Conservation (phyloP, 768 basidiomycete species). For the Symmetrospora coprosmae region DNA sequence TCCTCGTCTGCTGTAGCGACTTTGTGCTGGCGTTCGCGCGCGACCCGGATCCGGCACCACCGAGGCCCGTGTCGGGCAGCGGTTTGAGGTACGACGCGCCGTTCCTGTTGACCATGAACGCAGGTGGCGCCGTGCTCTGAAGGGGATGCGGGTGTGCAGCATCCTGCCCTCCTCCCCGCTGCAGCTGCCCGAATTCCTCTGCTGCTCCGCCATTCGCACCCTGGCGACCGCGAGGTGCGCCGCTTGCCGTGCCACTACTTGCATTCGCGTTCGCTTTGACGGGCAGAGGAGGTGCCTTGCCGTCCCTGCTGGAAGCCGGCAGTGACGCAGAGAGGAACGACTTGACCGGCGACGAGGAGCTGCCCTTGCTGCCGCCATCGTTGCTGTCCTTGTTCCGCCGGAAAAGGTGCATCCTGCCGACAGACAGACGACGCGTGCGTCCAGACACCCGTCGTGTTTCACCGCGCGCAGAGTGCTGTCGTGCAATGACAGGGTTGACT, state of each 20-base stretch:
- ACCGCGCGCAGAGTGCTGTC: too few relatives aligned
- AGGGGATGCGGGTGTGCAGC: too few relatives aligned
- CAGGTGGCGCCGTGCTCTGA: constrained; percentile 1
- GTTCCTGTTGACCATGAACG: background rate
- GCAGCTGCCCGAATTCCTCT: background rate
- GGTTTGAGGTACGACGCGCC: background rate
- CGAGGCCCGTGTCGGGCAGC: background rate
- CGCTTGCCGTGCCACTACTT: background rate
- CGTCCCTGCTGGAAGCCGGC: constrained; percentile 6
- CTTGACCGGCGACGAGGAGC: background rate
- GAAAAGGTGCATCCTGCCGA: too few relatives aligned
- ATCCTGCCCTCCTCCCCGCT: too few relatives aligned
- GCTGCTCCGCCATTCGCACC: background rate
- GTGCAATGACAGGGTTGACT: too few relatives aligned
- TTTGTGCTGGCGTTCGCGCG: background rate
- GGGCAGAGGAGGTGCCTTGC: background rate
- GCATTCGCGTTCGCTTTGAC: background rate
- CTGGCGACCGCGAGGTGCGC: background rate
- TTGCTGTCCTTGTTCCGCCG: too few relatives aligned
- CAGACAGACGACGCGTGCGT: too few relatives aligned
- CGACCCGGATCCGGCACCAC: background rate
- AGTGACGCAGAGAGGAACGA: constrained; percentile 7
- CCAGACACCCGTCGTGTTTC: too few relatives aligned
- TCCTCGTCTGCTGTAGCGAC: background rate
- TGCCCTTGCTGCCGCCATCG: background rate